A percentile compares a stretch with the other conserved stretches of the same genome.
Conservation (phyloP, 306 rosid genomes). For the Albizia julibrissin region DNA sequence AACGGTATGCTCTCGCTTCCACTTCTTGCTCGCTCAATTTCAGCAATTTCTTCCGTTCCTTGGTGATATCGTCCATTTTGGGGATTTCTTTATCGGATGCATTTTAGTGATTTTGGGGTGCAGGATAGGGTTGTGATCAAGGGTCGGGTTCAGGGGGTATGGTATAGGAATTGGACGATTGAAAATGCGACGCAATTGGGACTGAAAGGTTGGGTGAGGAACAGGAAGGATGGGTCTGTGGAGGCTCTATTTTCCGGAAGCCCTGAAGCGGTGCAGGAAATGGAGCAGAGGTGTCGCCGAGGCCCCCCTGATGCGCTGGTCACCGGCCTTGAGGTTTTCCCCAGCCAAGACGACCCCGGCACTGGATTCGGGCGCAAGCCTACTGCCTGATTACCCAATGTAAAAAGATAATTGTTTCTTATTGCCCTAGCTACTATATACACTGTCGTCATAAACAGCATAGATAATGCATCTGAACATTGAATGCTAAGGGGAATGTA, state of each 20-base stretch:
- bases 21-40: not conserved
- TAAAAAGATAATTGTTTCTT: not conserved
- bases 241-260: constrained; percentile 54
- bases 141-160: constrained; percentile 79
- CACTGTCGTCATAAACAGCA: not conserved
- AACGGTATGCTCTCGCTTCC: constrained; percentile 51
- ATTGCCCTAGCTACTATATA: constrained; percentile 1
- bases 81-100: not conserved
- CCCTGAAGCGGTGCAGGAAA: constrained; percentile 48
- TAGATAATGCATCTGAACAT: constrained; percentile 12
- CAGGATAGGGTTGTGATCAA: constrained; percentile 89
- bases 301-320: constrained; percentile 77
- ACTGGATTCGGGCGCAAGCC: constrained; percentile 59
- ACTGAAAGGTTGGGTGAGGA: constrained; percentile 52
- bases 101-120: not conserved
- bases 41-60: not conserved
- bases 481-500: not conserved
- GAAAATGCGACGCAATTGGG: constrained; percentile 48
- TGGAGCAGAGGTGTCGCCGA: constrained; percentile 88
- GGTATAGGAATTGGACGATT: constrained; percentile 51
- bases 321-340: constrained; percentile 69
- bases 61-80: too few species aligned
- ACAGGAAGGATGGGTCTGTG: constrained; percentile 51
- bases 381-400: constrained; percentile 49
- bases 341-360: constrained; percentile 62